phyloP scores from a whole-genome alignment of 2,329 filamentous ascomycete species.

The Trichothecium sympodiale region DNA sequence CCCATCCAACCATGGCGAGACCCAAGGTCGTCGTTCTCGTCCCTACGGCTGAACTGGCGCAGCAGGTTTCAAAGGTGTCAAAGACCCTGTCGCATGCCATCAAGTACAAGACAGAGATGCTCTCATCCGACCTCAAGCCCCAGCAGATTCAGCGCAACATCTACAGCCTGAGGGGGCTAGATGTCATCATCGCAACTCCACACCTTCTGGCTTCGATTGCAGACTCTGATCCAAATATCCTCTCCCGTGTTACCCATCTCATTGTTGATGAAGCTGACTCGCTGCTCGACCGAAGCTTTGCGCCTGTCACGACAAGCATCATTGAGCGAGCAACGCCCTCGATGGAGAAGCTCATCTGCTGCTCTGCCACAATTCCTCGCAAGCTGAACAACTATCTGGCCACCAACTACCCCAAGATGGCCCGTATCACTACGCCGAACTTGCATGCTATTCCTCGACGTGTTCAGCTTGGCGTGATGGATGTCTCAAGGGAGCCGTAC shows the following conservation, averaged over 20 bases:
- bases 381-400: constrained; percentile 79
- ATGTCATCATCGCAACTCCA: constrained; percentile 78
- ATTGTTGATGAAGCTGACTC: constrained; percentile 95
- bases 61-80: constrained; percentile 70
- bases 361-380: constrained; percentile 89
- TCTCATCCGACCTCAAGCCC: constrained; percentile 67
- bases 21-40: constrained; percentile 80
- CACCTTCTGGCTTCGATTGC: constrained; percentile 83
- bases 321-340: constrained; percentile 74
- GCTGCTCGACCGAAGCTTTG: constrained; percentile 86
- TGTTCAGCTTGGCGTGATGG: constrained; percentile 86
- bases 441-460: constrained; percentile 90
- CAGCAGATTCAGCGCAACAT: constrained; percentile 75
- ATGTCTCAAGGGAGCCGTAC: constrained; percentile 87
- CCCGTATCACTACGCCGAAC: constrained; percentile 83
- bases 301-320: constrained; percentile 69
- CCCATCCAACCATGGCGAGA: constrained; percentile 63
- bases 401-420: constrained; percentile 69
- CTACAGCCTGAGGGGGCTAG: constrained; percentile 71
- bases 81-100: constrained; percentile 74
- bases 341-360: constrained; percentile 77
- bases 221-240: constrained; percentile 78
- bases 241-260: constrained; percentile 82
- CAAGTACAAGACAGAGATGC: constrained; percentile 76
- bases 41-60: constrained; percentile 83